Conservation (phyloP, 1,284 basidiomycete genomes). For the Exsudoporus floridanus region DNA sequence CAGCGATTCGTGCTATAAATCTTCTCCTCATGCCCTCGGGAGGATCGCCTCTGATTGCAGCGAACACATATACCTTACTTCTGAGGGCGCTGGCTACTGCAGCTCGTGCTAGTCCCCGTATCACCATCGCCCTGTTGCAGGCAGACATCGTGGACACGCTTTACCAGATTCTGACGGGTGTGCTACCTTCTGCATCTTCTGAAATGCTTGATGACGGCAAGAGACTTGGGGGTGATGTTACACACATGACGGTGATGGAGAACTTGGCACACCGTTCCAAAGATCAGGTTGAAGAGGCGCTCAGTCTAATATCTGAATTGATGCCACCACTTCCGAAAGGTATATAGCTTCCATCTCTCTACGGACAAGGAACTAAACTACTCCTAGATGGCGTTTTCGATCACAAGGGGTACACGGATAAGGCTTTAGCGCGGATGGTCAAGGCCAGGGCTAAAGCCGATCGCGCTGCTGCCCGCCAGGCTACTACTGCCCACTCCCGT, state of each 20-base stretch:
- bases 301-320: slow-evolving; percentile 84
- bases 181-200: slow-evolving; percentile 66
- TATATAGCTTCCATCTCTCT: slow-evolving; percentile 41
- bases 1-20: slow-evolving; percentile 84
- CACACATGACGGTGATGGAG: slow-evolving; percentile 97
- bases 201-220: slow-evolving; percentile 65
- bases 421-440: slow-evolving; percentile 68
- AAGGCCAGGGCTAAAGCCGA: slow-evolving; percentile 80
- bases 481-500: slow-evolving; percentile 30
- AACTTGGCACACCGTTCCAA: slow-evolving; percentile 95
- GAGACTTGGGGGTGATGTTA: slow-evolving; percentile 79
- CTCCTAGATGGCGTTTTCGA: slow-evolving; percentile 88
- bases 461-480: slow-evolving; percentile 63
- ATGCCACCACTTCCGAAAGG: slow-evolving; percentile 91
- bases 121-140: slow-evolving; percentile 81
- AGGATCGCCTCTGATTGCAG: slow-evolving; percentile 79
- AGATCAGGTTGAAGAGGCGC: slow-evolving; percentile 92
- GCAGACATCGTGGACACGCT: slow-evolving; percentile 88
- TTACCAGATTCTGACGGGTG: slow-evolving; percentile 92
- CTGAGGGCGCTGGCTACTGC: slow-evolving; percentile 84
- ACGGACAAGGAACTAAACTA: neutral
- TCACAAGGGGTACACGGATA: slow-evolving; percentile 86
- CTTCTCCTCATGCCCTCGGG: slow-evolving; percentile 83
- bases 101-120: slow-evolving; percentile 82
- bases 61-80: slow-evolving; percentile 86